A percentile compares a stretch with the other conserved stretches of the same genome.
phyloP scores from a whole-genome alignment of 371 early-diverging fungal genomes.

The Mortierella sp. region DNA sequence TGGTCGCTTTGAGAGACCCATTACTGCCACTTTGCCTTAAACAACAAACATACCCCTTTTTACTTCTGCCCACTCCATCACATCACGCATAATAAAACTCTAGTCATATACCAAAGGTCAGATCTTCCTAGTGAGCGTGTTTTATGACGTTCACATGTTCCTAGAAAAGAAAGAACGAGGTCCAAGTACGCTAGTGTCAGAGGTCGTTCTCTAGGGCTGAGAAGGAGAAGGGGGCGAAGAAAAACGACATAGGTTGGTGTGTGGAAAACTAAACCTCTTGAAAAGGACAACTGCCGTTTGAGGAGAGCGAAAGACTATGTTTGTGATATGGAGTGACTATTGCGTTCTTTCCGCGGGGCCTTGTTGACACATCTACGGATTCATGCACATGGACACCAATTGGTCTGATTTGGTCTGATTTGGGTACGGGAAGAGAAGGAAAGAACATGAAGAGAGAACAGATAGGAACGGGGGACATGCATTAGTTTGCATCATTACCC shows the following conservation, averaged over 20 bases:
- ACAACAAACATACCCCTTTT: neutral
- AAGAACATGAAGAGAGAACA: neutral
- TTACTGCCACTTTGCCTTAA: slow-evolving; percentile 38
- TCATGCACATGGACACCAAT: neutral
- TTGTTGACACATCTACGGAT: neutral
- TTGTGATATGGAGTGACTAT: neutral
- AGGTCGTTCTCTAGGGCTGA: neutral
- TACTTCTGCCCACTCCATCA: neutral
- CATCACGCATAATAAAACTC: neutral
- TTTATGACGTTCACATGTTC: neutral
- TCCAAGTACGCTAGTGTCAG: neutral
- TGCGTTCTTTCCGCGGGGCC: neutral
- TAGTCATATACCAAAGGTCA: neutral
- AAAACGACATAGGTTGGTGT: neutral
- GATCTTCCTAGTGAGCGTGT: neutral
- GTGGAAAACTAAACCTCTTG: too few relatives aligned
- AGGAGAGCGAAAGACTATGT: too few relatives aligned
- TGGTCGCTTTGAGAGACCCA: slow-evolving; percentile 55
- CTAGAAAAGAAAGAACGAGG: neutral
- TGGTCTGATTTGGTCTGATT: neutral
- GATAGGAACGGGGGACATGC: neutral
- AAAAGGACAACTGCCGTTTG: too few relatives aligned
- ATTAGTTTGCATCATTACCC: neutral
- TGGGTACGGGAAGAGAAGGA: neutral
- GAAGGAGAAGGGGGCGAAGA: neutral